These are phyloP conservation scores for Talaromyces thailandensis DNA, from an alignment of 495 filamentous ascomycete species.

Conservation along the genomic window DNA sequence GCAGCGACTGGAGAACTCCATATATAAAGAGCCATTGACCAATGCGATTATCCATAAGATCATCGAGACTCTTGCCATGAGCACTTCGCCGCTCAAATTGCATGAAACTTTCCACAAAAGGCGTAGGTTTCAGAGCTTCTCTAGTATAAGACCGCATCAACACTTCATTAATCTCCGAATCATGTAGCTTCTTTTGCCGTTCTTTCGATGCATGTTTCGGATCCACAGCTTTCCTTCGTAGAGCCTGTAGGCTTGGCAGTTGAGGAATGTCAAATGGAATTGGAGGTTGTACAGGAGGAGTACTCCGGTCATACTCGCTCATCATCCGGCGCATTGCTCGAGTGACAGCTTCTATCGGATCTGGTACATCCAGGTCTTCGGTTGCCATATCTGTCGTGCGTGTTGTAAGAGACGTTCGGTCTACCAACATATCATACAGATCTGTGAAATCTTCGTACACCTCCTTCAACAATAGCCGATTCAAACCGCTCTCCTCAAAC, in stretches of 20 bases:
- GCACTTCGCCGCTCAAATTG: constrained; percentile 73
- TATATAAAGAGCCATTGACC: constrained; percentile 97
- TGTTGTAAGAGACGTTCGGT: constrained; percentile 52
- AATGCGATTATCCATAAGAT: constrained; percentile 66
- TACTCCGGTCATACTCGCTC: constrained; percentile 77
- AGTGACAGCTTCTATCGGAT: constrained; percentile 33
- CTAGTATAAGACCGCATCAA: constrained; percentile 69
- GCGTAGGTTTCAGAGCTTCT: constrained; percentile 51
- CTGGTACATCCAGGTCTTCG: constrained; percentile 23
- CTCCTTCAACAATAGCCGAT: constrained; percentile 69
- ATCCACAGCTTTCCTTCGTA: constrained; percentile 52
- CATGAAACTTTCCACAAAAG: constrained; percentile 72
- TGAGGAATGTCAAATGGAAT: constrained; percentile 86
- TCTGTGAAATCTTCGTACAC: constrained; percentile 79
- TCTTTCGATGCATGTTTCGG: constrained; percentile 55
- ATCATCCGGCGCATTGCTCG: constrained; percentile 64
- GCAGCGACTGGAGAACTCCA: constrained; percentile 79
- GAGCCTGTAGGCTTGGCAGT: constrained; percentile 56
- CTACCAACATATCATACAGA: constrained; percentile 83
- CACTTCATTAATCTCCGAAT: constrained; percentile 64
- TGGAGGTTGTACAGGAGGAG: constrained; percentile 80
- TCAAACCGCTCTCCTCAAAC: constrained; percentile 77
- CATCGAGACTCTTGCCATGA: constrained; percentile 58
- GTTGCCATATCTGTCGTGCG: constrained; percentile 37
- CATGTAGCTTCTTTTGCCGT: constrained; percentile 59